A percentile compares a stretch with the other conserved stretches of the same genome.
Evolutionary conservation across 2,329 filamentous ascomycete genomes (phyloP).

Genomic region (Coleophoma eucalyptorum): DNA sequence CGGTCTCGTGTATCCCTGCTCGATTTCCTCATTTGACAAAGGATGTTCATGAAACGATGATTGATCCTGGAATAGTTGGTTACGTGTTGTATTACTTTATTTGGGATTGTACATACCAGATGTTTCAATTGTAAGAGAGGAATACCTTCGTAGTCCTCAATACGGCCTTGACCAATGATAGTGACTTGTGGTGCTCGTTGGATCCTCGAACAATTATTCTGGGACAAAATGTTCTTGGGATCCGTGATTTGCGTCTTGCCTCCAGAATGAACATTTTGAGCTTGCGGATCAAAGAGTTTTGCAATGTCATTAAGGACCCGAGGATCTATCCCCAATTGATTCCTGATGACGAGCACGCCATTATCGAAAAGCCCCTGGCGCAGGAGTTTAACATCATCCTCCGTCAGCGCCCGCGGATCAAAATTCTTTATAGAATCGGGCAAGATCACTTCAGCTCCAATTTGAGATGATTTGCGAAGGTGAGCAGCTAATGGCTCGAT

Average conservation of each 20-base stretch:
- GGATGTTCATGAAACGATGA: slow-evolving; percentile 5
- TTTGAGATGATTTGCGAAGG: too few relatives aligned
- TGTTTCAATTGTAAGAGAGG: slow-evolving; percentile 1
- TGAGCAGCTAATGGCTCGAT: too few relatives aligned
- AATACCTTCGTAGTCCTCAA: slow-evolving; percentile 6
- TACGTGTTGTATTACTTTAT: too few relatives aligned
- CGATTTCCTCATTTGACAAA: slow-evolving; percentile 9
- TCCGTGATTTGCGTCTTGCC: slow-evolving; percentile 3
- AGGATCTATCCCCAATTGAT: slow-evolving; percentile 8
- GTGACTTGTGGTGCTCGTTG: slow-evolving; percentile 1
- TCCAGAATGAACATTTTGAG: slow-evolving; percentile 5
- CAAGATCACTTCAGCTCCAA: too few relatives aligned
- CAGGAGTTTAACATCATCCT: slow-evolving; percentile 1
- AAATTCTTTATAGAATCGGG: too few relatives aligned
- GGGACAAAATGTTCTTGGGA: slow-evolving; percentile 6
- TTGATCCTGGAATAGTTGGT: neutral
- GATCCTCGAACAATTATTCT: slow-evolving; percentile 5
- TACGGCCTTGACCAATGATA: slow-evolving; percentile 9
- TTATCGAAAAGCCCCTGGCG: slow-evolving; percentile 10
- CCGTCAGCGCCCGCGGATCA: too few relatives aligned
- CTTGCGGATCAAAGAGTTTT: slow-evolving; percentile 4
- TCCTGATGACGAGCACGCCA: slow-evolving; percentile 7
- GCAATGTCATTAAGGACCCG: slow-evolving; percentile 2
- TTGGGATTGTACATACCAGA: neutral
- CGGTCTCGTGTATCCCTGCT: slow-evolving; percentile 19